Evolutionary conservation across 2,329 filamentous ascomycete genomes (phyloP), one percentile per base, ranked within the genome.

Genomic region (Hymenoscyphus albidus): DNA sequence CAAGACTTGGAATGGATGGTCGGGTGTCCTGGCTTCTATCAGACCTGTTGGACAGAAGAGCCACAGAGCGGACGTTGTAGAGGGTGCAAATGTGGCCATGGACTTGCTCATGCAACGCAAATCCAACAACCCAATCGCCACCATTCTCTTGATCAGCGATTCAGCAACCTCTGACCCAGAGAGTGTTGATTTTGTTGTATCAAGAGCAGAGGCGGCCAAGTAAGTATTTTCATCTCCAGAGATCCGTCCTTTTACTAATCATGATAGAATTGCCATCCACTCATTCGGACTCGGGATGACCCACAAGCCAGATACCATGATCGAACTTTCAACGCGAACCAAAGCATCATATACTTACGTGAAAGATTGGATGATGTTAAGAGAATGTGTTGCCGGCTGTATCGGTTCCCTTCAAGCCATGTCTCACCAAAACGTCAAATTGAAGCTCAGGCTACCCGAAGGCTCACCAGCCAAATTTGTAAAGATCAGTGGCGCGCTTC

Each of bases 321-420:
- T 99, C 68, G 94, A 98, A 78, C 81, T 99, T 13, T 98, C 95
- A 0, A 95, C 91, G 6, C 86, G 93, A 66, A 99, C 95, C 3
- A 99, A 98, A 79, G 95, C 93, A 4, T 96, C 93, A 1, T 99
- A 98, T 75, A 96, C 93, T 1, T 99, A 98, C 73, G 93, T 99
- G 71, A 99, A 98, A 79, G 95, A 99, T 77, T 99, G 95, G 95
- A 98, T 98, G 94, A 99, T 98, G 94, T 84, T 99, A 42, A 89
- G 95, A 35, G 95, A 99, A 77, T 98, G 95, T 76, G 84, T 97
- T 56, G 95, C 93, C 31, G 95, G 95, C 55, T 98, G 94, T 73
- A 81, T 99, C 35, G 95, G 95, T 58, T 88, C 92, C 14, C 85
- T 98, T 75, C 95, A 99, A 77, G 93, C 92, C 1, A 89, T 92